Percentiles rank a stretch among this genome's conserved stretches.
phyloP scores from a whole-genome alignment of 306 rosid species.

The Vigna mungo region DNA sequence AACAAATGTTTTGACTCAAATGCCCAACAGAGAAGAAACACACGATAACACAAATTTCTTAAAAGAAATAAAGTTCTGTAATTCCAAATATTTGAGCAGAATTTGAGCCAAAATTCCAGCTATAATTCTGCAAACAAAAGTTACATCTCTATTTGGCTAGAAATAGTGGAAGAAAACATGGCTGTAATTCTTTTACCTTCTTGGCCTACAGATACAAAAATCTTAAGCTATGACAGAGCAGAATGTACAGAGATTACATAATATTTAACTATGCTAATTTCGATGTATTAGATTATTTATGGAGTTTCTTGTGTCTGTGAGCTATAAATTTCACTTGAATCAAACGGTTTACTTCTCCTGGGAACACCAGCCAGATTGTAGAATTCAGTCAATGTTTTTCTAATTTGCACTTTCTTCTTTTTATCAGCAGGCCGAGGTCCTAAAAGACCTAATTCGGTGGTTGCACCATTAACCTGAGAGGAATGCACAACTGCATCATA shows the following conservation, averaged over 20 bases:
- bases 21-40: neutral
- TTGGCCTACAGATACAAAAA: constrained; percentile 32
- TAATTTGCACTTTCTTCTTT: constrained; percentile 47
- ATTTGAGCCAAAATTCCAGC: constrained; percentile 24
- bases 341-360: constrained; percentile 52
- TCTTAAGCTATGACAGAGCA: constrained; percentile 28
- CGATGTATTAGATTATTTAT: constrained; percentile 35
- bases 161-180: constrained; percentile 28
- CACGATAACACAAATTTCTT: neutral
- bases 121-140: constrained; percentile 1
- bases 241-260: constrained; percentile 48
- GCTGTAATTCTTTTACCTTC: constrained; percentile 31
- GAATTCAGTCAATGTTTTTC: constrained; percentile 53
- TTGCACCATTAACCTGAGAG: constrained; percentile 59
- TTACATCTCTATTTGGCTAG: constrained; percentile 33
- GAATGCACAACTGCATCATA: constrained; percentile 73
- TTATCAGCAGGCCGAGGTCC: constrained; percentile 77
- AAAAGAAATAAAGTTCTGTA: neutral
- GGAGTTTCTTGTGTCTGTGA: constrained; percentile 36
- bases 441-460: constrained; percentile 58
- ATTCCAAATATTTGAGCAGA: constrained; percentile 20
- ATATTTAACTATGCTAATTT: constrained; percentile 41
- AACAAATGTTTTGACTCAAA: neutral
- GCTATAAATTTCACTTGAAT: constrained; percentile 48
- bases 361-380: constrained; percentile 52